These are phyloP conservation scores for Solanum paucissectum DNA, from an alignment of 257 asterid genomes.

Conservation along the genomic window DNA sequence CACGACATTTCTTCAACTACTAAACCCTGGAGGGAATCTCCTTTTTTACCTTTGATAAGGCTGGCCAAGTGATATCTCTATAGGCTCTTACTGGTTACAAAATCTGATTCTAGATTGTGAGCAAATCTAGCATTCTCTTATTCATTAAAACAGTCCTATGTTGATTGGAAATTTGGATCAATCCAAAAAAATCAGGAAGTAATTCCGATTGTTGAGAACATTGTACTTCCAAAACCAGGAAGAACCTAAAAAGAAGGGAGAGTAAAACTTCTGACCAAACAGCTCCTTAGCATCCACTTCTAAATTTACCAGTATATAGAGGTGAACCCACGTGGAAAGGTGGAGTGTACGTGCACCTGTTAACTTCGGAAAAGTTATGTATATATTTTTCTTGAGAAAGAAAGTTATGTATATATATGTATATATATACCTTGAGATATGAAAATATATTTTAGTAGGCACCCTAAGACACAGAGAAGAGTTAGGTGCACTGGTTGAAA, in stretches of 20 bases:
- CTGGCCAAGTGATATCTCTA: background rate
- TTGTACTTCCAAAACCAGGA: background rate
- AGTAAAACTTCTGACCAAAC: background rate
- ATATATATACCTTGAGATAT: background rate
- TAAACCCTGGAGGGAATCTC: background rate
- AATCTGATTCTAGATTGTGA: background rate
- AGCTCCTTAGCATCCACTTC: background rate
- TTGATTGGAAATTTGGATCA: background rate
- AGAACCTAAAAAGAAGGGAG: background rate
- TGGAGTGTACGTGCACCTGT: background rate
- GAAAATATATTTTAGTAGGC: background rate
- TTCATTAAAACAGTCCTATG: background rate
- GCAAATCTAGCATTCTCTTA: background rate
- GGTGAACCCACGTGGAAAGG: background rate
- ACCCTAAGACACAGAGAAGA: background rate
- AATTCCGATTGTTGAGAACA: background rate
- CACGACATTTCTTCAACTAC: background rate
- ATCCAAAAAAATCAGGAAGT: background rate
- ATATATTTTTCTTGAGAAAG: too few relatives aligned
- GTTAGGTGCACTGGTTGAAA: background rate
- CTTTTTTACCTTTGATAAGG: background rate
- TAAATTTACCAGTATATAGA: background rate
- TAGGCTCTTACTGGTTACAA: background rate
- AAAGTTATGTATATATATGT: background rate
- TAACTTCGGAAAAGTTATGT: background rate